Evolutionary conservation across 1,284 basidiomycete genomes (phyloP).

Genomic region (Ganoderma leucocontextum): DNA sequence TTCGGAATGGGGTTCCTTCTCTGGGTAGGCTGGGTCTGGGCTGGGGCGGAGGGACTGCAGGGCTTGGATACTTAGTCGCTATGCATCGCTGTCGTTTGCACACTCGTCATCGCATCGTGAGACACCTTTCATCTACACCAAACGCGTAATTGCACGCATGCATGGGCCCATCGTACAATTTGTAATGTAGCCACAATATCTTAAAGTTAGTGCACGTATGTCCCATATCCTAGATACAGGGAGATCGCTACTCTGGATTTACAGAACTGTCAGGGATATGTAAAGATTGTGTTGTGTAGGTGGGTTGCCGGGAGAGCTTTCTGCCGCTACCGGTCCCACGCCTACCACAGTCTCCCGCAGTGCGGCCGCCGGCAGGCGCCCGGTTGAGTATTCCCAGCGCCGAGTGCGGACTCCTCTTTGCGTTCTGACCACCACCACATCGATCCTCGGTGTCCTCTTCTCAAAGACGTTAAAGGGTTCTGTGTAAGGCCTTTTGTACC

Average conservation of each 20-base stretch:
- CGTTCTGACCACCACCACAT: not conserved
- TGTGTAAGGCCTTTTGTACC: not conserved
- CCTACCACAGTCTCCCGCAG: not conserved
- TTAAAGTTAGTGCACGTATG: not conserved
- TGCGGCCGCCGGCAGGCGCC: not conserved
- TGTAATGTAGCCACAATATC: conserved; percentile 1
- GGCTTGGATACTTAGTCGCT: conserved; percentile 7
- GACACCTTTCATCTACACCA: not conserved
- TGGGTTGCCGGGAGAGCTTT: too few relatives aligned
- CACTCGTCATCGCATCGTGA: not conserved
- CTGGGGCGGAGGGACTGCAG: not conserved
- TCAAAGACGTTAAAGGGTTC: not conserved
- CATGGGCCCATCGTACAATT: not conserved
- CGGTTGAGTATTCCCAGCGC: not conserved
- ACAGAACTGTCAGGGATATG: not conserved
- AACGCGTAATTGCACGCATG: not conserved
- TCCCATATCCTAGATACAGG: not conserved
- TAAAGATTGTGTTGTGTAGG: too few relatives aligned
- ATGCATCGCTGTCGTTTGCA: conserved; percentile 5
- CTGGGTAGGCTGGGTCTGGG: not conserved
- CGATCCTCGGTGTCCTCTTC: not conserved
- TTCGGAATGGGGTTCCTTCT: not conserved
- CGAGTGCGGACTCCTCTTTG: not conserved
- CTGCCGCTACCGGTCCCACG: too few relatives aligned
- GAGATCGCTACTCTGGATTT: not conserved